These are phyloP conservation scores for Peniophora sp. DNA, from an alignment of 1,284 basidiomycete species.

Conservation along the genomic window DNA sequence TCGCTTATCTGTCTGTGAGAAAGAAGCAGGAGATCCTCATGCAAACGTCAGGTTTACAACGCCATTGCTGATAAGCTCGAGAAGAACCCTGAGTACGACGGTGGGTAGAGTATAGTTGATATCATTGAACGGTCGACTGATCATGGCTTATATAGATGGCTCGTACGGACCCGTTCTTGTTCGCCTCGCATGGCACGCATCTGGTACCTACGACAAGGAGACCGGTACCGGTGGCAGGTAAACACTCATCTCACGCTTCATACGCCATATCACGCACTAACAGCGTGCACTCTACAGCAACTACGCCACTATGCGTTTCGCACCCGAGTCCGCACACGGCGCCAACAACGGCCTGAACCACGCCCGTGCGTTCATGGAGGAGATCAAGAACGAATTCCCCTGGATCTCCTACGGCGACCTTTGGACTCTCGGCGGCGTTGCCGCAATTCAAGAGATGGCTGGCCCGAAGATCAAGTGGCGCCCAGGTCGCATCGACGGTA, in stretches of 20 bases:
- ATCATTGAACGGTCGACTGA: constrained; percentile 2
- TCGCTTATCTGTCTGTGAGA: constrained; percentile 1
- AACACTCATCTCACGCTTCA: constrained; percentile 8
- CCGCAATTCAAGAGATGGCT: constrained; percentile 82
- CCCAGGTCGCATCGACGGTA: constrained; percentile 81
- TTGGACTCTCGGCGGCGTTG: constrained; percentile 88
- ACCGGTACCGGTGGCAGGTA: constrained; percentile 83
- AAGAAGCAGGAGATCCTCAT: not conserved
- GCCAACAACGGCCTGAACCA: constrained; percentile 85
- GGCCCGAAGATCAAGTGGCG: constrained; percentile 85
- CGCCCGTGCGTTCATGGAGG: constrained; percentile 82
- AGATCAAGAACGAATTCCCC: constrained; percentile 77
- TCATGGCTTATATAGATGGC: constrained; percentile 52
- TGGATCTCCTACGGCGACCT: constrained; percentile 95
- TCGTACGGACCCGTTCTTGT: constrained; percentile 88
- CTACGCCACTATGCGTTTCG: constrained; percentile 94
- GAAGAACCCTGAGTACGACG: constrained; percentile 72
- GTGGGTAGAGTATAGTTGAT: constrained; percentile 31
- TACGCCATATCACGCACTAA: constrained; percentile 3
- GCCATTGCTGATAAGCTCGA: constrained; percentile 73
- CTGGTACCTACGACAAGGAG: constrained; percentile 89
- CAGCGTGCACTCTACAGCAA: constrained; percentile 43
- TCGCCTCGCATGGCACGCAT: constrained; percentile 90
- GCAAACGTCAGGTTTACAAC: constrained; percentile 69
- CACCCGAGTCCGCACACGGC: constrained; percentile 76